Evolutionary conservation across 1,139 yeast genomes (phyloP), one percentile per base, ranked within the genome.

Genomic region (Geotrichum australiense): DNA sequence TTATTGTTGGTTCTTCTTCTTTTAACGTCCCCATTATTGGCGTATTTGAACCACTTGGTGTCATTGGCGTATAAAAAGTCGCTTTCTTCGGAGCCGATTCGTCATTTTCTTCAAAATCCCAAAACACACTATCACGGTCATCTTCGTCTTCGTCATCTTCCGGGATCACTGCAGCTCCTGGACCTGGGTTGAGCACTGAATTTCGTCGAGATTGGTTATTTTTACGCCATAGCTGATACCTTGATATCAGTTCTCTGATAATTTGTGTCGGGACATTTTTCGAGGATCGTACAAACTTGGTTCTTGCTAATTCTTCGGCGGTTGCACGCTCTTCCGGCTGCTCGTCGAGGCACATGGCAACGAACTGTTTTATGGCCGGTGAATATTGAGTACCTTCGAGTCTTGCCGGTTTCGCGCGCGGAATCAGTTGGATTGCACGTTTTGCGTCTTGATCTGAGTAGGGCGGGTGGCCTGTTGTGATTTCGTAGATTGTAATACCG

Each of bases 381-480:
- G 94, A 76, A 58, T 85, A 86, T 49, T 80, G 86, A 41, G 91
- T 68, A 5, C 98, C 97, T 57, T 93, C 98, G 42, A 93, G 67
- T 48, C 98, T 70, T 2, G 98, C 95, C 4, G 98, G 98, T 39
- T 89, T 85, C 53, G 84, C 85, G 50, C 89, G 84, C 0, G 96
- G 85, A 46, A 93, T 89, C 61, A 91, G 66, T 59, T 86, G 91
- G 85, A 93, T 84, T 1, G 96, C 98, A 65, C 96, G 74, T 69
- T 83, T 71, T 1, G 96, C 96, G 55, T 91, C 98, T 53, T 85
- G 86, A 51, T 91, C 97, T 53, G 96, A 80, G 57, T 87, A 89
- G 0, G 99, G 99, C 2, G 99, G 99, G 53, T 86, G 86, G 0
- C 98, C 98, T 0, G 97, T 89, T 11, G 96, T 94, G 47, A 91